Base-by-base conservation (phyloP, 2,329 filamentous ascomycete species). In the Colletotrichum kahawae region DNA sequence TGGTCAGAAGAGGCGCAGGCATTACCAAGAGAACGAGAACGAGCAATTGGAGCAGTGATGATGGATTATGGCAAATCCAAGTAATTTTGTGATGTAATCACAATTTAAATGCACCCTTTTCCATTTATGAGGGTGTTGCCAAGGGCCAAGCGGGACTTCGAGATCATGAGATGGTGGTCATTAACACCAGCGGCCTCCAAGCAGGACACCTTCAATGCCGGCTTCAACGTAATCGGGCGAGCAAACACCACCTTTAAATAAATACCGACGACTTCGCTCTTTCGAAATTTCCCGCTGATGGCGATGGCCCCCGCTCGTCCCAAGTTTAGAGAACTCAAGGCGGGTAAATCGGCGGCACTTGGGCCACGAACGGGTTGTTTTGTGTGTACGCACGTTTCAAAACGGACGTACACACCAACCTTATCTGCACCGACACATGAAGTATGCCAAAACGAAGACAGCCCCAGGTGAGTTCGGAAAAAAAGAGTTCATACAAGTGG, bases 301-400 rank as follows among this genome's bases (percentile, higher is more conserved):
- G n/a, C 43, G 43, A 51, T 51, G 43, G n/a, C 10, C 43, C 43
- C 43, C 43, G n/a, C 43, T 51, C 43, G 10, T 51, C 43, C 43
- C n/a, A 51, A 51, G 43, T 51, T 13, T 13, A 24, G n/a, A 51
- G 43, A 51, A 51, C 43, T 51, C 43, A 51, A 51, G 43, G 43
- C 43, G 43, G n/a, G 43, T 51, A 51, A 51, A 51, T 51, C n/a
- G 43, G 43, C 43, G 43, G 43, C 43, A 51, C 43, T 21, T 51
- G 10, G 43, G 43, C 43, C 43, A 51, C 10, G 43, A 21, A 51
- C 43, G n/a, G 73, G 71, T 29, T 70, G 77, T 51, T 76, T 75
- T 54, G 63, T 65, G 36, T 71, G 51, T 60, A 59, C 43, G 71
- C 71, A 5, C 60, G 67, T 65, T 71, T 71, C 67, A 71, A 65